Evolutionary conservation across 2,329 filamentous ascomycete genomes (phyloP), one percentile per base, ranked within the genome.

Genomic region (Penicillium decumbens): DNA sequence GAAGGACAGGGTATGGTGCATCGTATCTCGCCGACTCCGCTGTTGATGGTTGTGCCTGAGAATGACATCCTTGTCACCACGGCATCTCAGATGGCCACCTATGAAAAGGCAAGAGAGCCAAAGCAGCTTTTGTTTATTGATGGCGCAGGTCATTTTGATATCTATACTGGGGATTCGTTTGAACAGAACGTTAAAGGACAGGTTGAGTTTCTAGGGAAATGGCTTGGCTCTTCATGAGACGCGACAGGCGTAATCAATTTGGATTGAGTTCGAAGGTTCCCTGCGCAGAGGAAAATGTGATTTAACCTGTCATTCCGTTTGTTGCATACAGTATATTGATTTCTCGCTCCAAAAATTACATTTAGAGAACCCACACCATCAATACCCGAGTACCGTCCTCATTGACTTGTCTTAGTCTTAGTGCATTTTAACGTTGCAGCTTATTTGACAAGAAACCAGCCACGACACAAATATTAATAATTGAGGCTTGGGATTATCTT

Each of bases 101-200:
- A 64, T 49, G 53, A 57, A n/a, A 58, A 62, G 6, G 72, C 71
- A 1, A 47, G 55, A 27, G 71, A 74, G 55, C 71, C 70, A 15
- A 75, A 75, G 55, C 57, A 70, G 47, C 56, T 75, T 41, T 56
- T 65, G 10, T 54, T 70, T 18, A 44, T 74, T 23, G 58, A 64
- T 7, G 65, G 67, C n/a, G 45, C 38, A 3, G 71, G 67, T 3
- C 72, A 74, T 60, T 74, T 73, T 55, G 71, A 72, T 49, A 62
- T 51, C 9, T 74, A 72, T 45, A 59, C 65, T 42, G 68, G 68
- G 49, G 54, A 57, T 10, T 43, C 9, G n/a, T 55, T 55, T 46
- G 50, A 55, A 29, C 49, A 48, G 32, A 69, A 69, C 47, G 57
- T 65, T 39, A 53, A 47, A 6, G 55, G 43, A 13, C 67, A 72